Evolutionary conservation across 768 basidiomycete species (phyloP).

Genomic region (Grammothele lineata): DNA sequence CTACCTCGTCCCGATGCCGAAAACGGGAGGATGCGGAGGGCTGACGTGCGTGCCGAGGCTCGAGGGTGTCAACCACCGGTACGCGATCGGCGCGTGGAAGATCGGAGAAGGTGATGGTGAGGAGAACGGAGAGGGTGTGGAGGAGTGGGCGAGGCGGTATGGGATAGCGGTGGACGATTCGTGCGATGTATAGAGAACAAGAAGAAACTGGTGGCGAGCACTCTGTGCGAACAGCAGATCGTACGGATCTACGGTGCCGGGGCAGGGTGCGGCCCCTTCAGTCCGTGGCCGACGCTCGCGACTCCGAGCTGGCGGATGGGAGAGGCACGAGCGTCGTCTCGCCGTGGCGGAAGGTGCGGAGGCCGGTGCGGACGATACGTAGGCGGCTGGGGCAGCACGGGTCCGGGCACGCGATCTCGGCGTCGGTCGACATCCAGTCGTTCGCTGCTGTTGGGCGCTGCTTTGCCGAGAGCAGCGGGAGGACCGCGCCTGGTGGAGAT

Average conservation of each 20-base stretch:
- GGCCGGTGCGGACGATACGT: constrained; percentile 45
- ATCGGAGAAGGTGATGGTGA: constrained; percentile 9
- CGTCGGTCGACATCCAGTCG: constrained; percentile 70
- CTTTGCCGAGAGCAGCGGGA: constrained; percentile 67
- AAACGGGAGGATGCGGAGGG: constrained; percentile 87
- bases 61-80: constrained; percentile 88
- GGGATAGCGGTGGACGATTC: constrained; percentile 4
- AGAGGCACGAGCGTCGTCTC: constrained; percentile 50
- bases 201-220: not conserved
- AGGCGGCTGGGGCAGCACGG: constrained; percentile 57
- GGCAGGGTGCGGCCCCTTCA: not conserved
- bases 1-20: constrained; percentile 64
- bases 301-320: not conserved
- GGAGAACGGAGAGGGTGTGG: not conserved
- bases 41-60: constrained; percentile 71
- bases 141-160: constrained; percentile 2
- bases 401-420: constrained; percentile 63
- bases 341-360: constrained; percentile 50
- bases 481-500: constrained; percentile 48
- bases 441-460: constrained; percentile 50
- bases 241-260: too few species aligned
- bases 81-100: constrained; percentile 68
- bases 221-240: too few species aligned
- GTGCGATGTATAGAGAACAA: constrained; percentile 6
- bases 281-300: too few species aligned